These are phyloP conservation scores for Teunomyces lycoperdinae DNA, from an alignment of 805 yeast species.

Conservation along the genomic window DNA sequence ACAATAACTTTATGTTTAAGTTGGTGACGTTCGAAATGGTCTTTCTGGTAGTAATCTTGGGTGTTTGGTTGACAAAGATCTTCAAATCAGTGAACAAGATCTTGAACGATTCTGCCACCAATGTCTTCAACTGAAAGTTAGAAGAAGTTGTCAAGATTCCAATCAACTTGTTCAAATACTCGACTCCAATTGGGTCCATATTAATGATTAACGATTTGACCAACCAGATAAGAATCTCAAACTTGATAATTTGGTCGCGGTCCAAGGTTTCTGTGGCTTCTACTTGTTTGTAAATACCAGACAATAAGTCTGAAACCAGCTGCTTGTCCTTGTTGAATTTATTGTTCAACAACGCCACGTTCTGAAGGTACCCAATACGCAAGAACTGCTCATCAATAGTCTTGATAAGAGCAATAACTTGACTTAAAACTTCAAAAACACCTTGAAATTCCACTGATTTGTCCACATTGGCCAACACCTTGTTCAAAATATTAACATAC, in stretches of 20 bases:
- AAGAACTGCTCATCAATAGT: slow-evolving; percentile 23
- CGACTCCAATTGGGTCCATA: slow-evolving; percentile 40
- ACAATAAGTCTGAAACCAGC: not conserved
- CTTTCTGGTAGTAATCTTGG: slow-evolving; percentile 19
- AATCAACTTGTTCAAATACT: slow-evolving; percentile 19
- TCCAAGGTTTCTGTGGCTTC: not conserved
- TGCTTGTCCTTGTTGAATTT: slow-evolving; percentile 18
- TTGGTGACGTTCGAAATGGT: slow-evolving; percentile 46
- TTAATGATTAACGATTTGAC: slow-evolving; percentile 66
- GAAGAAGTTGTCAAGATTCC: slow-evolving; percentile 28
- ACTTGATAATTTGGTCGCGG: slow-evolving; percentile 8
- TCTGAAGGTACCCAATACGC: slow-evolving; percentile 56
- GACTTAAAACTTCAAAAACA: slow-evolving; percentile 5
- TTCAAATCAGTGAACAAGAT: slow-evolving; percentile 67
- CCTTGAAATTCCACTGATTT: slow-evolving; percentile 22
- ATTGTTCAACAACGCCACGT: slow-evolving; percentile 54
- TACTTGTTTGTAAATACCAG: not conserved
- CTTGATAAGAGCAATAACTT: slow-evolving; percentile 9
- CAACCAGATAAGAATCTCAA: slow-evolving; percentile 68
- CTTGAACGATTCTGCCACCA: slow-evolving; percentile 54
- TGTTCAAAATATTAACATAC: slow-evolving; percentile 35
- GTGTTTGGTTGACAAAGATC: slow-evolving; percentile 48
- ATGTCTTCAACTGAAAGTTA: slow-evolving; percentile 17
- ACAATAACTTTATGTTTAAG: slow-evolving; percentile 61
- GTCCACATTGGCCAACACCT: slow-evolving; percentile 53